Conservation (phyloP, 805 yeast genomes). For the Starmerella bombicola region DNA sequence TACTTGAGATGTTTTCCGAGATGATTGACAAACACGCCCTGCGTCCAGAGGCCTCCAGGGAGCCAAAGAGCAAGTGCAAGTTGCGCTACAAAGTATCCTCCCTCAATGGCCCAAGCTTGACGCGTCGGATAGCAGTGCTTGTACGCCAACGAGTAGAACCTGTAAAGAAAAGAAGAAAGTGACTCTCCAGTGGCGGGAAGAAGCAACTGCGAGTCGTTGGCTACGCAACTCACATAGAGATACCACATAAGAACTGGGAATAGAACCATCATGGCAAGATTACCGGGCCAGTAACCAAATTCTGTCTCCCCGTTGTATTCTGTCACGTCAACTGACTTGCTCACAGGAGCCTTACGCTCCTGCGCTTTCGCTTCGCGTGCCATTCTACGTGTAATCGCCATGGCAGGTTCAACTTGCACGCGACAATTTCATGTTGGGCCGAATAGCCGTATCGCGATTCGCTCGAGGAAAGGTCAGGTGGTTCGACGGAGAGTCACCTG, state of each 20-base stretch:
- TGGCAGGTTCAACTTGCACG: too few species aligned
- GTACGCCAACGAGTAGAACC: constrained; percentile 36
- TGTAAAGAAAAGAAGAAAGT: constrained; percentile 34
- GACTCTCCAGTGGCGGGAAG: constrained; percentile 48
- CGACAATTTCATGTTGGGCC: too few species aligned
- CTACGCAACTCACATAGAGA: constrained; percentile 85
- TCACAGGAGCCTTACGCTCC: too few species aligned
- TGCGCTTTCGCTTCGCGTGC: too few species aligned
- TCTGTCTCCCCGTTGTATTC: constrained; percentile 34
- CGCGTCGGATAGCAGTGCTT: constrained; percentile 34
- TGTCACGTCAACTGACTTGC: constrained; percentile 20
- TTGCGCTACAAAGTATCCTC: constrained; percentile 57
- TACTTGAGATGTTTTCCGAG: constrained; percentile 75
- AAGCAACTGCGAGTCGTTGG: constrained; percentile 63
- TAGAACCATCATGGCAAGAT: constrained; percentile 78
- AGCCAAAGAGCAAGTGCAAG: constrained; percentile 61
- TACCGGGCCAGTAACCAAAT: constrained; percentile 89
- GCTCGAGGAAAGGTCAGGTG: too few species aligned
- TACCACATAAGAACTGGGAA: constrained; percentile 92
- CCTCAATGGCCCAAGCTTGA: constrained; percentile 57
- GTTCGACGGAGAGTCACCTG: too few species aligned
- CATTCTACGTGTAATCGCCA: too few species aligned
- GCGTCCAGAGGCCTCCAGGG: constrained; percentile 82
- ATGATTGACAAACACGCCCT: constrained; percentile 86
- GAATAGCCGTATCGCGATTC: too few species aligned